Evolutionary conservation across 495 filamentous ascomycete genomes (phyloP), one percentile per base, ranked within the genome.

Genomic region (Rostrohypoxylon terebratum): DNA sequence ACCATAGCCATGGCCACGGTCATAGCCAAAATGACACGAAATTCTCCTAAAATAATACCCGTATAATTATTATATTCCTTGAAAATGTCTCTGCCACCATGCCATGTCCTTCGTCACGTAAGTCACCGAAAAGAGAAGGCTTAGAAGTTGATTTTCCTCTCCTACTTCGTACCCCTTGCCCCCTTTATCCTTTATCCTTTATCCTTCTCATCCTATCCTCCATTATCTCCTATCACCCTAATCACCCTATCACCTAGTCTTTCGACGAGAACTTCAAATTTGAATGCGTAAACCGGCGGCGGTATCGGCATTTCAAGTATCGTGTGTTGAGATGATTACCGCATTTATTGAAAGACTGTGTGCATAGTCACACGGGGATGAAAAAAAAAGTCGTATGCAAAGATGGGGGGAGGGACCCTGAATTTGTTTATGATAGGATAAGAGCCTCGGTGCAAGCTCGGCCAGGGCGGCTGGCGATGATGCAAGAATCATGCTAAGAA

Each of bases 401-500:
- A 66, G 61, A 68, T 69, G 71, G 69, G 63, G 71, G 71, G 71
- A 48, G 42, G 61, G 42, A 44, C 40, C 61, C 58, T 61, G 58
- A 59, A 68, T 66, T 57, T 21, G 48, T 11, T 48, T 71, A 54
- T 75, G 72, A 75, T 75, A 75, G 72, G 72, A 68, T 66, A 44
- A 63, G 10, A 28, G 61, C 18, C 68, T 75, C 72, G 72, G 72
- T 75, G 58, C 63, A 75, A 75, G 72, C 72, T 75, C 72, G 72
- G 72, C 72, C 72, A 75, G 72, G 72, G 72, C 72, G 68, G 72
- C 33, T 71, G 66, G 69, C 54, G 63, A 71, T 75, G 72, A 75
- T 75, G 72, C 72, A 75, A 75, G 72, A 75, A 75, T 75, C 72
- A 75, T 71, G 72, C 72, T 71, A 71, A 69, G 25, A 66, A 66